Base-by-base conservation (phyloP, 352 stramenopile species). In the Globisporangium mamillatum region DNA sequence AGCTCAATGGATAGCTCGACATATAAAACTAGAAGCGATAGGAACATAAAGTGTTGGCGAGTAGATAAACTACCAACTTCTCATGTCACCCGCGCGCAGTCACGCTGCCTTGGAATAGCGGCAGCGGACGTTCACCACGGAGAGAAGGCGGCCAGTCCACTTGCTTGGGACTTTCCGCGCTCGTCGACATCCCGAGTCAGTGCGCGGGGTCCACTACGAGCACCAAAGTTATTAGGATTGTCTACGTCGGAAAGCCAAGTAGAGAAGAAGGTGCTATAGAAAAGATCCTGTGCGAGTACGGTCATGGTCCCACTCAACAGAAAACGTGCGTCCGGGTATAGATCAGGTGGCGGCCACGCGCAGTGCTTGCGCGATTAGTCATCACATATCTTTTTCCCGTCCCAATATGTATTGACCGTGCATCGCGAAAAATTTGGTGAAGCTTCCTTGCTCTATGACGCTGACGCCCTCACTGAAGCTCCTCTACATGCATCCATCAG, bases 211-310 rank as follows among this genome's bases (percentile, higher is more conserved):
- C 66, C 12, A 56, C 69, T 68, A 65, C 54, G 67, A 70, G 57
- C 68, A 73, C 63, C 55, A 56, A 66, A 61, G 52, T 38, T 62
- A 66, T 69, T 69, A 46, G 50, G 54, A 69, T 48, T 62, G 61
- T 73, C 62, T 71, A 68, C 66, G 22, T 68, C 67, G 66, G 66
- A 67, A 71, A 71, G 63, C 67, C 67, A 72, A 72, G 67, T 72
- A 65, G 67, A 72, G 69, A 65, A 59, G 61, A 66, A 63, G 1
- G 32, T 58, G 67, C 66, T 71, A 66, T 73, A 73, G 68, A 73
- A 73, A 69, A 68, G 68, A 69, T 73, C 68, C 68, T 73, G 68
- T 73, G 25, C 57, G 66, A 73, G 68, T 70, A 70, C 68, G 68
- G 68, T 73, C 68, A 67, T 68, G 22, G 16, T 29, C 52, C 9